Percentiles rank a stretch among this genome's conserved stretches.
phyloP scores from a whole-genome alignment of 2,329 filamentous ascomycete genomes.

The Paraconiothyrium sp. region DNA sequence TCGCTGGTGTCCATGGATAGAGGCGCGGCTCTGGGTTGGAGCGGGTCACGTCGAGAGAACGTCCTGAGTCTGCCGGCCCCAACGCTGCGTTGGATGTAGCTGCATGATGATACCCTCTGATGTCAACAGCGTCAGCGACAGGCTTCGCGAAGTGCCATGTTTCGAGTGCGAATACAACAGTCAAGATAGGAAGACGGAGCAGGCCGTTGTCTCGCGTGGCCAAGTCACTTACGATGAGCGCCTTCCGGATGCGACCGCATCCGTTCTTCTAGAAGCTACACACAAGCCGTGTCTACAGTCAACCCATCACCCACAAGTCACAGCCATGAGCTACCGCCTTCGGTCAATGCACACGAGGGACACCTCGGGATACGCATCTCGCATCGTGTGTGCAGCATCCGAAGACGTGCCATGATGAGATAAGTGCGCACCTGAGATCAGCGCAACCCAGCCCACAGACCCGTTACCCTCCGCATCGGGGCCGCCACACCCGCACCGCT shows the following conservation, averaged over 20 bases:
- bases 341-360: not conserved
- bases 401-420: too few relatives aligned
- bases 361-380: not conserved
- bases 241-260: not conserved
- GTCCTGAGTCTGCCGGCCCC: not conserved
- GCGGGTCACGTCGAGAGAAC: not conserved
- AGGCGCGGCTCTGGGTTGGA: not conserved
- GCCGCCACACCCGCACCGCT: constrained; percentile 20
- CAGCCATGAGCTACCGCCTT: not conserved
- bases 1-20: not conserved
- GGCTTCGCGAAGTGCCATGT: too few relatives aligned
- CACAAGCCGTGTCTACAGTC: not conserved
- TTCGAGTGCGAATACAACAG: not conserved
- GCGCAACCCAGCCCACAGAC: constrained; percentile 3
- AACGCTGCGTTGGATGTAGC: not conserved
- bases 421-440: not conserved
- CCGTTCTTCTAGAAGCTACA: not conserved
- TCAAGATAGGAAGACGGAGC: not conserved
- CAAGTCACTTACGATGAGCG: not conserved
- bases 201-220: not conserved
- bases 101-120: too few relatives aligned
- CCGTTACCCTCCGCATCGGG: constrained; percentile 16
- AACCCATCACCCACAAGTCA: not conserved
- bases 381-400: not conserved
- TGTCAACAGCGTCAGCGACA: too few relatives aligned